These are phyloP conservation scores for Coemansia sp. DNA, from an alignment of 192 early-diverging fungal species.

Conservation along the genomic window DNA sequence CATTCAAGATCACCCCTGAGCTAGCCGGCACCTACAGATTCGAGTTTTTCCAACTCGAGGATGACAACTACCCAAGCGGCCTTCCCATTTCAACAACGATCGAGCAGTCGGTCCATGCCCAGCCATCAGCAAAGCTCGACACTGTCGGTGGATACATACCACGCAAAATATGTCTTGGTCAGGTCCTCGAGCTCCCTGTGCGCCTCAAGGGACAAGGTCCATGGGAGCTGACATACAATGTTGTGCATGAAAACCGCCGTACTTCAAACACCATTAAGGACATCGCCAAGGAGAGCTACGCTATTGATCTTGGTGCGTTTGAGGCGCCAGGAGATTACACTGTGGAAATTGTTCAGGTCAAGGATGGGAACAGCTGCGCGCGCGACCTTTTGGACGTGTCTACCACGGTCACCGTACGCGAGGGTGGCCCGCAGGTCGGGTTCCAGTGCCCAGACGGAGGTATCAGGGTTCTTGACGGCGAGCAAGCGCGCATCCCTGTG, in stretches of 20 bases:
- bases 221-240: slow-evolving; percentile 51
- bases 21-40: slow-evolving; percentile 45
- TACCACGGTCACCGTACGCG: slow-evolving; percentile 35
- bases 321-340: slow-evolving; percentile 32
- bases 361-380: slow-evolving; percentile 43
- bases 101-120: slow-evolving; percentile 44
- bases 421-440: slow-evolving; percentile 28
- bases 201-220: slow-evolving; percentile 56
- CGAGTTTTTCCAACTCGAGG: slow-evolving; percentile 49
- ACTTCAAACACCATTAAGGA: slow-evolving; percentile 12
- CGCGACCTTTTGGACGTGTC: slow-evolving; percentile 31
- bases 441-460: slow-evolving; percentile 38
- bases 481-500: slow-evolving; percentile 35
- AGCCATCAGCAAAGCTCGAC: slow-evolving; percentile 42
- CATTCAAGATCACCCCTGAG: slow-evolving; percentile 35
- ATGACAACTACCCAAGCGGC: slow-evolving; percentile 52
- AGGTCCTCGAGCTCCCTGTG: slow-evolving; percentile 46
- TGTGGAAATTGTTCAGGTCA: slow-evolving; percentile 39
- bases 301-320: slow-evolving; percentile 26
- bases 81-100: slow-evolving; percentile 19
- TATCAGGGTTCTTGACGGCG: slow-evolving; percentile 34
- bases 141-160: slow-evolving; percentile 13
- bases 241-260: slow-evolving; percentile 29
- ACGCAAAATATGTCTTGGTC: slow-evolving; percentile 22
- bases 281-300: slow-evolving; percentile 23